Evolutionary conservation across 225 moss, liverwort and hornwort species (phyloP), one percentile per base, ranked within the genome.

Genomic region (Thuidium tamariscinum): DNA sequence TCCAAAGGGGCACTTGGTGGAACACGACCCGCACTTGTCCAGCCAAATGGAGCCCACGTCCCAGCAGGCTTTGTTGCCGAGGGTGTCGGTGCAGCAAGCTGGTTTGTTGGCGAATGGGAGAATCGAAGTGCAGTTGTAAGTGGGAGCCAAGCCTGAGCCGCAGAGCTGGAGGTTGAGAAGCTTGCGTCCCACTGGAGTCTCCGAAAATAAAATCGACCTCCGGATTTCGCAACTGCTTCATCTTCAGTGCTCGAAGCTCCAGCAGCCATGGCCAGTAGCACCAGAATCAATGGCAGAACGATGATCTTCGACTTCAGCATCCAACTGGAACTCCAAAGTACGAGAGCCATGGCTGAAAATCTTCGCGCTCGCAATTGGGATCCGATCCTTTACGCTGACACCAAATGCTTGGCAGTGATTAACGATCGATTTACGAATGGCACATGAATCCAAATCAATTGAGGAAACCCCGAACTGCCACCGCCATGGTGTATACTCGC

Each of bases 11-110:
- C 90, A 90, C 4, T 1, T 4, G 13, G 37, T 85, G 78, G 25
- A 59, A 25, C 90, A 90, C 39, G 88, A 82, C 16, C 88, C 90
- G 34, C 90, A 90, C 44, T 46, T 85, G 77, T 51, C 59, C 6
- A 34, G 1, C 14, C 20, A 5, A 29, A 4, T 3, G 23, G 13
- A 20, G 56, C 73, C 88, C 13, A 90, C 88, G 69, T 90, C 88
- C 14, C 16, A 78, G 85, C 88, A 90, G 3, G 51, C 11, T 41
- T 19, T 39, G 60, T 18, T 42, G 5, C 49, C 77, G 5, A 49
- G 17, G 1, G 0, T 0, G 51, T 78, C 32, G 5, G 19, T 66
- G 87, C 91, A 91, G 79, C 91, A 89, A 21, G 23, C 2, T 6
- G 89, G 54, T 15, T 56, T 69, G 3, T 8, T 56, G 29, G n/a